These are phyloP conservation scores for Didymella pomorum DNA, from an alignment of 2,329 filamentous ascomycete species.

Conservation along the genomic window DNA sequence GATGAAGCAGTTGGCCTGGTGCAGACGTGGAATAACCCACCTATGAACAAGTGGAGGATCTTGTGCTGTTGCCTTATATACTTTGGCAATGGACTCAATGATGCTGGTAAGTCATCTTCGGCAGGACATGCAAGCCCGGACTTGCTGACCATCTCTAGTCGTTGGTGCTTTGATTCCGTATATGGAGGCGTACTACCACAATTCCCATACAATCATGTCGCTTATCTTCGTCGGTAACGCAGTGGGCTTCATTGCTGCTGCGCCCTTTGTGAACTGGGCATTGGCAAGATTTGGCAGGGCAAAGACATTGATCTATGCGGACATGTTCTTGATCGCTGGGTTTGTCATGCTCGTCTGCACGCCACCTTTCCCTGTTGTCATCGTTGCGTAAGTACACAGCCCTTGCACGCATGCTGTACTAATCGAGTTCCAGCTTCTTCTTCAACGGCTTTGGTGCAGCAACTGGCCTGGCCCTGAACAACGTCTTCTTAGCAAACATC, in stretches of 20 bases:
- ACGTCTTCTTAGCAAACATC: conserved; percentile 64
- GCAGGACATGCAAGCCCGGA: background rate
- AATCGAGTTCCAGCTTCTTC: conserved; percentile 63
- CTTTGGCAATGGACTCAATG: conserved; percentile 75
- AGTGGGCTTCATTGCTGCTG: conserved; percentile 76
- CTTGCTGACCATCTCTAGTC: conserved; percentile 45
- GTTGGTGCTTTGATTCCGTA: conserved; percentile 83
- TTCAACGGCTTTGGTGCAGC: conserved; percentile 65
- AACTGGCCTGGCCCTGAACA: conserved; percentile 62
- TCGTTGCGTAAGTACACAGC: conserved; percentile 55
- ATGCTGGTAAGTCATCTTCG: conserved; percentile 60
- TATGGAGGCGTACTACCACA: conserved; percentile 77
- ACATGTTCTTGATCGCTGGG: conserved; percentile 64
- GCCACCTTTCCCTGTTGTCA: conserved; percentile 74
- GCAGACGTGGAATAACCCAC: conserved; percentile 64
- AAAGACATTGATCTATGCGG: conserved; percentile 67
- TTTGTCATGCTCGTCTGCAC: conserved; percentile 72
- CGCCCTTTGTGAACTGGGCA: conserved; percentile 72
- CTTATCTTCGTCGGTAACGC: conserved; percentile 83
- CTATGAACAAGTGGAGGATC: conserved; percentile 76
- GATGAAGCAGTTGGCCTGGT: conserved; percentile 57
- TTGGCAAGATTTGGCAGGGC: conserved; percentile 70
- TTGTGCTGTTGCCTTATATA: conserved; percentile 70
- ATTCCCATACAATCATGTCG: conserved; percentile 80
- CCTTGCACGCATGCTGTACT: conserved; percentile 9